phyloP scores from a whole-genome alignment of 225 moss, liverwort and hornwort species.

The Straminergon stramineum region DNA sequence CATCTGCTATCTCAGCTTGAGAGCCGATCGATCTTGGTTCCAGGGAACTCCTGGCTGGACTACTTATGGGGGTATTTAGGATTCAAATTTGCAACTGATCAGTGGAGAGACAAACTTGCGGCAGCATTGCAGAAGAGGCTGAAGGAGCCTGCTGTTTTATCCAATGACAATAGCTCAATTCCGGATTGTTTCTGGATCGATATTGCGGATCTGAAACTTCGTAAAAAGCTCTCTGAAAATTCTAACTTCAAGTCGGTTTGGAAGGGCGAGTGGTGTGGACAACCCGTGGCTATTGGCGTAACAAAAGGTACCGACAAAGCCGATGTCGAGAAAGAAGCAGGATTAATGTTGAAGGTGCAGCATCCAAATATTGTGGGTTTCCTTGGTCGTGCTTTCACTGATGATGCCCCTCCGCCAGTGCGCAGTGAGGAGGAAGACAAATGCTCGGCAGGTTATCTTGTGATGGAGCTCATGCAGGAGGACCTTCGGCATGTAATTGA shows the following conservation, averaged over 20 bases:
- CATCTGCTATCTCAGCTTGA: not conserved
- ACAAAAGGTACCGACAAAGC: not conserved
- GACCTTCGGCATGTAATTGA: not conserved
- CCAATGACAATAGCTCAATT: not conserved
- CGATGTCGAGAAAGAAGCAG: not conserved
- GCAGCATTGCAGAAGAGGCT: not conserved
- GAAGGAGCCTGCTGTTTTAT: not conserved
- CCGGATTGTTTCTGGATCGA: not conserved
- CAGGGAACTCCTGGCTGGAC: not conserved
- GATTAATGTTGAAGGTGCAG: not conserved
- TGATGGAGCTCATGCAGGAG: conserved; percentile 6
- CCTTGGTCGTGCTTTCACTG: not conserved
- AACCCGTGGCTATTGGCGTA: not conserved
- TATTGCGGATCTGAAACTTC: not conserved
- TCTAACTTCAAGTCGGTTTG: not conserved
- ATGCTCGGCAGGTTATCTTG: not conserved
- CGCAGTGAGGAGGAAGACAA: rapidly evolving
- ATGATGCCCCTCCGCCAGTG: not conserved
- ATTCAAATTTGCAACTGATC: not conserved
- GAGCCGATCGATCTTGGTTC: not conserved
- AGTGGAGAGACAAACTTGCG: not conserved
- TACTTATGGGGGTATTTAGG: not conserved
- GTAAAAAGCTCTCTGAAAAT: rapidly evolving
- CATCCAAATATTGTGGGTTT: conserved; percentile 1
- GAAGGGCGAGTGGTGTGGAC: not conserved